A percentile compares a stretch with the other conserved stretches of the same genome.
These are phyloP conservation scores for Termitomyces heimii DNA, from an alignment of 768 basidiomycete species.

Conservation along the genomic window DNA sequence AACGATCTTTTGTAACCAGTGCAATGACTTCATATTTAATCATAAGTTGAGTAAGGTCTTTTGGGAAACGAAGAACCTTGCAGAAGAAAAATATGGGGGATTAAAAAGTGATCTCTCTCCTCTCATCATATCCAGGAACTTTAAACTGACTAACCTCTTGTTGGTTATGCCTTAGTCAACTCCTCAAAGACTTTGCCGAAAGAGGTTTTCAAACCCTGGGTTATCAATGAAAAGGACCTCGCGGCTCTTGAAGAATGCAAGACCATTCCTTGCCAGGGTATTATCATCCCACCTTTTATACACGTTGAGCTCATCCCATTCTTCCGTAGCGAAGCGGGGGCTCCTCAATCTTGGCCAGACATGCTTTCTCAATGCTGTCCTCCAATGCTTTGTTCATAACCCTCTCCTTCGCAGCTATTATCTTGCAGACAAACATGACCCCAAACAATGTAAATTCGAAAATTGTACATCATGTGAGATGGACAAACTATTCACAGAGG, in stretches of 20 bases:
- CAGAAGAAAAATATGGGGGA: slow-evolving; percentile 57
- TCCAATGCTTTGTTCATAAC: slow-evolving; percentile 88
- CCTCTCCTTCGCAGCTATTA: slow-evolving; percentile 87
- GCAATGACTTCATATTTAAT: slow-evolving; percentile 73
- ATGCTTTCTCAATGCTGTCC: slow-evolving; percentile 88
- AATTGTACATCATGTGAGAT: slow-evolving; percentile 91
- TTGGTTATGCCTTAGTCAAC: slow-evolving; percentile 13
- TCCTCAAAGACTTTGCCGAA: slow-evolving; percentile 12
- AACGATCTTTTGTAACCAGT: slow-evolving; percentile 65
- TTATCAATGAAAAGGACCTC: slow-evolving; percentile 29
- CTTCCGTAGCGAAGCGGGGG: slow-evolving; percentile 62
- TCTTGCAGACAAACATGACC: slow-evolving; percentile 86
- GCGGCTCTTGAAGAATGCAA: slow-evolving; percentile 43
- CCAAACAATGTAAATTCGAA: slow-evolving; percentile 55
- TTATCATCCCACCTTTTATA: not conserved
- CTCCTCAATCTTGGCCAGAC: slow-evolving; percentile 88
- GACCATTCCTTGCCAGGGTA: slow-evolving; percentile 72
- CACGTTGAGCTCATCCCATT: not conserved
- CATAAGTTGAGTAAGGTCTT: slow-evolving; percentile 41
- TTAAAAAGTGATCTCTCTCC: slow-evolving; percentile 44
- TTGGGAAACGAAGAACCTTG: slow-evolving; percentile 35
- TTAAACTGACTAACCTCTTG: not conserved
- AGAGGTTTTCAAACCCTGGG: slow-evolving; percentile 33
- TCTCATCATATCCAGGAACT: not conserved
- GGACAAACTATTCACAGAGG: slow-evolving; percentile 81